Conservation (phyloP, 805 yeast species). For the Kodamaea nitidulidarum region DNA sequence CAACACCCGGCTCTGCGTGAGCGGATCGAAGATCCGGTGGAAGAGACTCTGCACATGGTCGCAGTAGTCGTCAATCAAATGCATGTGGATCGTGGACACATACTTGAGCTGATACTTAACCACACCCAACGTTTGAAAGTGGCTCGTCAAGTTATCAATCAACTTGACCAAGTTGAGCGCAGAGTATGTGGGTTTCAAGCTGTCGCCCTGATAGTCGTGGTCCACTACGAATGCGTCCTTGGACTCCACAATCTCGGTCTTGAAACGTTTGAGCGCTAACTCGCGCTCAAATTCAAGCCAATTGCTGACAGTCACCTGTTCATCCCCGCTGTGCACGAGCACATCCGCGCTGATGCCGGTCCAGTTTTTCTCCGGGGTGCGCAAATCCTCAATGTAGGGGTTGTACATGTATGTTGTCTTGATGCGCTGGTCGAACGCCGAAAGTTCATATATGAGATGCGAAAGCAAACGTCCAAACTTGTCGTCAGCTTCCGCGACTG, state of each 20-base stretch:
- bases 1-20: slow-evolving; percentile 28
- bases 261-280: slow-evolving; percentile 48
- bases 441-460: slow-evolving; percentile 55
- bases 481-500: slow-evolving; percentile 23
- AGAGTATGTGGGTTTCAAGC: slow-evolving; percentile 53
- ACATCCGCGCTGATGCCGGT: slow-evolving; percentile 44
- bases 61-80: slow-evolving; percentile 51
- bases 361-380: slow-evolving; percentile 37
- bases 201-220: slow-evolving; percentile 37
- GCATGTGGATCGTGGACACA: slow-evolving; percentile 54
- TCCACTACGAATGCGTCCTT: slow-evolving; percentile 56
- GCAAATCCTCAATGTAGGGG: slow-evolving; percentile 30
- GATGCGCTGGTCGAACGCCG: slow-evolving; percentile 53
- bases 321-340: slow-evolving; percentile 25
- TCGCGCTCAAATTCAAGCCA: slow-evolving; percentile 55
- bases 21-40: slow-evolving; percentile 39
- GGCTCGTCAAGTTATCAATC: slow-evolving; percentile 52
- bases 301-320: slow-evolving; percentile 26
- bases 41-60: slow-evolving; percentile 28
- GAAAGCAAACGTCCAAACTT: slow-evolving; percentile 47
- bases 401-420: slow-evolving; percentile 43
- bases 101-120: slow-evolving; percentile 53
- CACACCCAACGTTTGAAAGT: slow-evolving; percentile 47
- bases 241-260: slow-evolving; percentile 44
- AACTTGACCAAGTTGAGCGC: slow-evolving; percentile 55